phyloP scores from a whole-genome alignment of 768 basidiomycete species.

The Piloderma croceum region DNA sequence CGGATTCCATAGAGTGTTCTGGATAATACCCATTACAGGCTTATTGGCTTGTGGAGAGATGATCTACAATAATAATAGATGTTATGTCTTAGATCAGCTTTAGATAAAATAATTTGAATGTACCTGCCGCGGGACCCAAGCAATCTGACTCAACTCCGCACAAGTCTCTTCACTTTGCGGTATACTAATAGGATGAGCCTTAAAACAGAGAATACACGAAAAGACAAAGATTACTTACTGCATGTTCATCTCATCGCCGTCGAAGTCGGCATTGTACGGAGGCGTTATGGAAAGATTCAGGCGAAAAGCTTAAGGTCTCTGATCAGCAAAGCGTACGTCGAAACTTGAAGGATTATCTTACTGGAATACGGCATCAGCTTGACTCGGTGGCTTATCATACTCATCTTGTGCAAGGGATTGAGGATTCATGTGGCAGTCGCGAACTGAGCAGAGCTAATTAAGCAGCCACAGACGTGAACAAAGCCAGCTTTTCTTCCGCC shows the following conservation, averaged over 20 bases:
- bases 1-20: constrained; percentile 97
- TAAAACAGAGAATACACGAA: too few species aligned
- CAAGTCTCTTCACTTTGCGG: constrained; percentile 98
- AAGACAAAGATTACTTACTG: too few species aligned
- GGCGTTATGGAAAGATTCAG: constrained; percentile 97
- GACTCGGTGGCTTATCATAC: constrained; percentile 99
- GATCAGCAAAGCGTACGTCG: constrained; percentile 1
- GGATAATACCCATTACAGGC: constrained; percentile 99
- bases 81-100: neutral
- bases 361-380: constrained; percentile 98
- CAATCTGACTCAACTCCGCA: constrained; percentile 95
- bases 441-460: too few species aligned
- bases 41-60: constrained; percentile 99
- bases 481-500: too few species aligned
- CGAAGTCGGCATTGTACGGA: constrained; percentile 99
- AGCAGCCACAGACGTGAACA: too few species aligned
- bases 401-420: constrained; percentile 99
- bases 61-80: constrained; percentile 60
- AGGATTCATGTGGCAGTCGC: too few species aligned
- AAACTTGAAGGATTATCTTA: constrained; percentile 37
- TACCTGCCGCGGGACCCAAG: constrained; percentile 97
- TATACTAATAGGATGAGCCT: constrained; percentile 60
- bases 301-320: constrained; percentile 74
- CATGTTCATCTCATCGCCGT: constrained; percentile 99
- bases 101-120: constrained; percentile 13